Conservation (phyloP, 2,329 filamentous ascomycete genomes). For the Fusarium hainanense region DNA sequence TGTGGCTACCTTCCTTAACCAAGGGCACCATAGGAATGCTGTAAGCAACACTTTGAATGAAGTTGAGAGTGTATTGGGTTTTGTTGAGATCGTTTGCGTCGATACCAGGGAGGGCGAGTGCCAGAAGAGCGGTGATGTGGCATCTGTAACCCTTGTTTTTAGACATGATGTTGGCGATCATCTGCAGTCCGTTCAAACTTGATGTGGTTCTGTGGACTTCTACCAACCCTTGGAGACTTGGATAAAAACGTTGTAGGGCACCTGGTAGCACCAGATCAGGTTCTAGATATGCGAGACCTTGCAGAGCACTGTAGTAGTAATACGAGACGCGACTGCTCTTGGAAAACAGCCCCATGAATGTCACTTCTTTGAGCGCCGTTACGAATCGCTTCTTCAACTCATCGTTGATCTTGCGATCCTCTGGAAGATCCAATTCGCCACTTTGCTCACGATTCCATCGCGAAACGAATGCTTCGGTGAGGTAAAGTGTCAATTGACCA, state of each 20-base stretch:
- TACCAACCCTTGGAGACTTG: slow-evolving; percentile 93
- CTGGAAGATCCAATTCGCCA: slow-evolving; percentile 88
- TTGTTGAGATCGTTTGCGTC: slow-evolving; percentile 98
- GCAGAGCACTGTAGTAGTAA: slow-evolving; percentile 89
- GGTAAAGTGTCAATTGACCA: slow-evolving; percentile 89
- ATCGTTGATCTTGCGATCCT: slow-evolving; percentile 80
- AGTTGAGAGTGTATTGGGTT: slow-evolving; percentile 92
- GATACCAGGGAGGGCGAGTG: slow-evolving; percentile 91
- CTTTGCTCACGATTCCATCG: slow-evolving; percentile 96
- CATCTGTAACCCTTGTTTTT: slow-evolving; percentile 96
- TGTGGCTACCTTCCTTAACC: slow-evolving; percentile 65
- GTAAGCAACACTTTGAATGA: slow-evolving; percentile 95
- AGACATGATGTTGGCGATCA: slow-evolving; percentile 90
- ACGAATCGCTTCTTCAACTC: slow-evolving; percentile 92
- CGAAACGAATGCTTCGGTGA: slow-evolving; percentile 96
- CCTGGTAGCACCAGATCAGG: slow-evolving; percentile 92
- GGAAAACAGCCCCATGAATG: slow-evolving; percentile 97
- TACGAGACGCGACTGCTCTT: slow-evolving; percentile 93
- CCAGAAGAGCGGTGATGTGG: slow-evolving; percentile 93
- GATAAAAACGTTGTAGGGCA: slow-evolving; percentile 94
- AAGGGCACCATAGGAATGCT: slow-evolving; percentile 93
- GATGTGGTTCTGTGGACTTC: slow-evolving; percentile 97
- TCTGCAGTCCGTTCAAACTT: slow-evolving; percentile 89
- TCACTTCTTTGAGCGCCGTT: slow-evolving; percentile 86
- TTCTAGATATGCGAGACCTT: slow-evolving; percentile 89